Conservation (phyloP, 2,329 filamentous ascomycete species). For the Penicillium nordicum region DNA sequence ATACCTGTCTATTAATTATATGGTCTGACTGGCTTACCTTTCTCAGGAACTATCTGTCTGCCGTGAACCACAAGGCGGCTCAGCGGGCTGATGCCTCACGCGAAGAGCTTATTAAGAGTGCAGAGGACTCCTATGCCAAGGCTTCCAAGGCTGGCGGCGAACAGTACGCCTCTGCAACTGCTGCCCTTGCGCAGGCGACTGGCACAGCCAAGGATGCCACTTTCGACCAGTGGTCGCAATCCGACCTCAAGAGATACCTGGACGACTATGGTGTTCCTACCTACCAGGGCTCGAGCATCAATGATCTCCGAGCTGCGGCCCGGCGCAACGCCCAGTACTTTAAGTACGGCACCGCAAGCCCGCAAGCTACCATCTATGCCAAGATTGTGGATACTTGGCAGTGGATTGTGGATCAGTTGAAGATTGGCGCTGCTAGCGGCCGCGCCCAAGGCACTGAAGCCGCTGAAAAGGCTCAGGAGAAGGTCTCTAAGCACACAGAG, state of each 20-base stretch:
- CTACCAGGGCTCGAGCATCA: conserved; percentile 64
- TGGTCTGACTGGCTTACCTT: conserved; percentile 39
- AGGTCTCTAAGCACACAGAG: conserved; percentile 52
- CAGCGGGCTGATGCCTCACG: conserved; percentile 64
- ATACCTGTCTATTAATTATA: background rate
- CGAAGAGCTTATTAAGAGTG: conserved; percentile 66
- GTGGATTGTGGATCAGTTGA: conserved; percentile 51
- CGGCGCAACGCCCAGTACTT: conserved; percentile 74
- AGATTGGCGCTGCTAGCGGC: conserved; percentile 47
- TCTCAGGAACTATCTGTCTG: conserved; percentile 47
- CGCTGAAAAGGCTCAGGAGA: conserved; percentile 42
- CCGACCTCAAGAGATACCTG: conserved; percentile 73
- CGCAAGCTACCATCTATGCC: conserved; percentile 63
- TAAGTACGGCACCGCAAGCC: conserved; percentile 67
- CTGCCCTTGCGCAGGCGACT: conserved; percentile 65
- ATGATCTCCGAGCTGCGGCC: conserved; percentile 67
- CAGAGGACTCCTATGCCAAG: conserved; percentile 45
- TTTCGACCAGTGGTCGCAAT: conserved; percentile 70
- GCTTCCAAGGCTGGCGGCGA: conserved; percentile 48
- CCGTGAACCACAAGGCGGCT: conserved; percentile 52
- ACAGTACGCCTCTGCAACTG: conserved; percentile 63
- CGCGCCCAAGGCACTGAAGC: conserved; percentile 49
- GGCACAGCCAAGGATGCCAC: conserved; percentile 60
- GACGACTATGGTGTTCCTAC: conserved; percentile 71
- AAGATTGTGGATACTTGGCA: conserved; percentile 52